Conservation (phyloP, 108 stramenopile species). For the Aureococcus anophagefferens region DNA sequence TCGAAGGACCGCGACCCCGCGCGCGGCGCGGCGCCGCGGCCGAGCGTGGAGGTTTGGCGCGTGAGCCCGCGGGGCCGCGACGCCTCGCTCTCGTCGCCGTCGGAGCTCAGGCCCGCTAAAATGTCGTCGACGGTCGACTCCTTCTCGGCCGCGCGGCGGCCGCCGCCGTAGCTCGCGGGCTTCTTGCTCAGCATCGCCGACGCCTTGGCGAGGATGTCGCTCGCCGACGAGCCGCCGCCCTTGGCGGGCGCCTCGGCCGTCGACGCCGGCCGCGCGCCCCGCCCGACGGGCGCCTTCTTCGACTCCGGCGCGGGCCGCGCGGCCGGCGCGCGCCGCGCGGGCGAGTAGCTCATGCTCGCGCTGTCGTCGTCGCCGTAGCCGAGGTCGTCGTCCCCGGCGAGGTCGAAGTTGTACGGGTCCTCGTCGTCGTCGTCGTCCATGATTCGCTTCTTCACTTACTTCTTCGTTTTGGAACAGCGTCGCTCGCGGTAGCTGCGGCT, state of each 20-base stretch:
- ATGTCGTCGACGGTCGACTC: neutral
- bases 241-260: neutral
- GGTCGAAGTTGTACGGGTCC: neutral
- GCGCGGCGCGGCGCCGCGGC: no score
- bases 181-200: neutral
- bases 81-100: neutral
- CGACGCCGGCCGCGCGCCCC: neutral
- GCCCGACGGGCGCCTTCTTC: neutral
- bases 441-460: no score
- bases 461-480: no score
- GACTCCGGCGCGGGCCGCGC: neutral
- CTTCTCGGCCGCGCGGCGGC: neutral
- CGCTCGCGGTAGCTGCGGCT: no score
- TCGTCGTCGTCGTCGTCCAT: neutral
- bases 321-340: neutral
- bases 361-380: no score
- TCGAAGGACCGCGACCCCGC: no score
- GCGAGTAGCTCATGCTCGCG: no score
- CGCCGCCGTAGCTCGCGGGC: neutral
- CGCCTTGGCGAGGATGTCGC: neutral
- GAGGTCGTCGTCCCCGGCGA: neutral
- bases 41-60: no score
- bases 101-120: neutral
- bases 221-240: neutral
- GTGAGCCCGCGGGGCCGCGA: neutral